These are phyloP conservation scores for Leishmania mexicana DNA, from an alignment of 208 protist genomes.

Conservation along the genomic window DNA sequence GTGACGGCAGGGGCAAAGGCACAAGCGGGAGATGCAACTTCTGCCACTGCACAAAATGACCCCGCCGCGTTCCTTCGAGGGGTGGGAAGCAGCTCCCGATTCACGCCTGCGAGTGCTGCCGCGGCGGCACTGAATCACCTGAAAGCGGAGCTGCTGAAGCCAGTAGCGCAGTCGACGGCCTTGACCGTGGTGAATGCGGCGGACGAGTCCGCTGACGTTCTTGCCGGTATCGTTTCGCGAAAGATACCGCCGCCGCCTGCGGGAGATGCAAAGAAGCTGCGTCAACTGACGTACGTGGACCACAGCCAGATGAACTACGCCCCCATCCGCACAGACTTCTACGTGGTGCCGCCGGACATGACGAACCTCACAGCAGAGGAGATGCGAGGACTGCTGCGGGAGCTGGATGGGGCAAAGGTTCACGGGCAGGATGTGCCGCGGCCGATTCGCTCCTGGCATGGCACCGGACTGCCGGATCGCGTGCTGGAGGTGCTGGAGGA, in stretches of 20 bases:
- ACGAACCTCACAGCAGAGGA: constrained; percentile 57
- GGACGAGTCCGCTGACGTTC: constrained; percentile 70
- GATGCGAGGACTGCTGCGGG: constrained; percentile 58
- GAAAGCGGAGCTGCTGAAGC: constrained; percentile 53
- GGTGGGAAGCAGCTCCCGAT: not conserved
- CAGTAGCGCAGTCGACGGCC: constrained; percentile 56
- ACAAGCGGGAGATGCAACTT: not conserved
- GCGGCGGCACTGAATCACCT: constrained; percentile 42
- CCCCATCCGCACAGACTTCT: constrained; percentile 84
- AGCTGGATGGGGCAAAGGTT: constrained; percentile 86
- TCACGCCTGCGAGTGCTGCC: constrained; percentile 9
- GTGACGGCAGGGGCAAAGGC: constrained; percentile 31
- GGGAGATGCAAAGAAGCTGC: constrained; percentile 67
- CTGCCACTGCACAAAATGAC: not conserved
- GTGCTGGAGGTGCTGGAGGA: constrained; percentile 60
- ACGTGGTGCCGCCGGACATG: constrained; percentile 76
- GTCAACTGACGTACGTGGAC: constrained; percentile 74
- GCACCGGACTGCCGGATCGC: constrained; percentile 75
- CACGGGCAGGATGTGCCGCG: constrained; percentile 42
- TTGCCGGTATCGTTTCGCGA: constrained; percentile 37
- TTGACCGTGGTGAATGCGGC: constrained; percentile 74
- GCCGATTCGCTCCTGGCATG: constrained; percentile 83
- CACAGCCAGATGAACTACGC: constrained; percentile 64
- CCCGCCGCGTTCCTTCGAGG: constrained; percentile 14
- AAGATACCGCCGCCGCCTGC: constrained; percentile 64